phyloP scores from a whole-genome alignment of 306 rosid species.

The Cucumis sativus region Cucumber_9930_V3 NC_026656.2:17511501-17512000 shows the following conservation, averaged over 20 bases:
- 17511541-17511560: neutral
- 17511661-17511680: slow-evolving; percentile 44
- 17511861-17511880: slow-evolving; percentile 36
- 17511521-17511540: slow-evolving; percentile 1
- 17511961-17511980: slow-evolving; percentile 29
- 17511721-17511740: neutral
- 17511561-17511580: neutral
- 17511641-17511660: slow-evolving; percentile 47
- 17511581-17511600: slow-evolving; percentile 17
- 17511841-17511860: slow-evolving; percentile 41
- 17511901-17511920: slow-evolving; percentile 63
- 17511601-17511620: slow-evolving; percentile 26
- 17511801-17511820: slow-evolving; percentile 56
- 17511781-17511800: slow-evolving; percentile 28
- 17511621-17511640: slow-evolving; percentile 67
- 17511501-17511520: neutral
- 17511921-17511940: slow-evolving; percentile 77
- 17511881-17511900: slow-evolving; percentile 78
- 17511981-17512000: neutral
- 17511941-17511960: slow-evolving; percentile 91
- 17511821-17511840: slow-evolving; percentile 42
- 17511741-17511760: neutral
- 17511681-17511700: slow-evolving; percentile 54
- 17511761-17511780: neutral
- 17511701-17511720: slow-evolving; percentile 54